Evolutionary conservation across 768 basidiomycete species (phyloP).

Genomic region (Sarcodon sp.): DNA sequence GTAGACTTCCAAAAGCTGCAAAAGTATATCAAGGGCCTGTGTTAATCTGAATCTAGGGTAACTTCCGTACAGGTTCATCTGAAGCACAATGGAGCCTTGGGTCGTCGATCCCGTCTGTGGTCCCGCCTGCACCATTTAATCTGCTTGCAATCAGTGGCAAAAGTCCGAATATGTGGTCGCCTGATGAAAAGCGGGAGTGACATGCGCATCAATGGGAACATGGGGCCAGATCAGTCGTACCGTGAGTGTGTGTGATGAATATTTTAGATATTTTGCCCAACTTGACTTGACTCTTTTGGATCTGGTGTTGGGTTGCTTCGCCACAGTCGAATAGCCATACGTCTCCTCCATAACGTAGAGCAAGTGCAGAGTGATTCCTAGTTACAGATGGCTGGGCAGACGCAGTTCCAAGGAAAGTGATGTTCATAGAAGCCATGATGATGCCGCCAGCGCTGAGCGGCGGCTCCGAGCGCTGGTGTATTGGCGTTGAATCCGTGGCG

Average conservation of each 20-base stretch:
- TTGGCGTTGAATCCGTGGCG: too few species aligned
- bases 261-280: constrained; percentile 75
- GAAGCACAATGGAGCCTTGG: constrained; percentile 26
- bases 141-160: constrained; percentile 54
- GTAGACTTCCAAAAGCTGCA: constrained; percentile 68
- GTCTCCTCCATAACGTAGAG: constrained; percentile 51
- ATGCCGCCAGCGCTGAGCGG: too few species aligned
- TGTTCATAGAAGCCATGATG: constrained; percentile 21
- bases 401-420: constrained; percentile 74
- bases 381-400: constrained; percentile 74
- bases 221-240: constrained; percentile 21
- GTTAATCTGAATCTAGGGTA: background rate
- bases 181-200: constrained; percentile 21
- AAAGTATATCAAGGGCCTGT: background rate
- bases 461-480: too few species aligned
- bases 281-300: constrained; percentile 61
- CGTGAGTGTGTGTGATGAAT: constrained; percentile 85
- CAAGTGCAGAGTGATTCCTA: constrained; percentile 65
- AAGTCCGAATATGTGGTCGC: constrained; percentile 75
- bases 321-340: constrained; percentile 84
- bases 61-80: constrained; percentile 4
- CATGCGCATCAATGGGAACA: background rate
- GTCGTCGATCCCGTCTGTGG: constrained; percentile 44
- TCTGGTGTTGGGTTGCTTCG: constrained; percentile 69
- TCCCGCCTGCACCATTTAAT: constrained; percentile 66